Conservation (phyloP, 1,284 basidiomycete species). For the Hemileia vastatrix region DNA sequence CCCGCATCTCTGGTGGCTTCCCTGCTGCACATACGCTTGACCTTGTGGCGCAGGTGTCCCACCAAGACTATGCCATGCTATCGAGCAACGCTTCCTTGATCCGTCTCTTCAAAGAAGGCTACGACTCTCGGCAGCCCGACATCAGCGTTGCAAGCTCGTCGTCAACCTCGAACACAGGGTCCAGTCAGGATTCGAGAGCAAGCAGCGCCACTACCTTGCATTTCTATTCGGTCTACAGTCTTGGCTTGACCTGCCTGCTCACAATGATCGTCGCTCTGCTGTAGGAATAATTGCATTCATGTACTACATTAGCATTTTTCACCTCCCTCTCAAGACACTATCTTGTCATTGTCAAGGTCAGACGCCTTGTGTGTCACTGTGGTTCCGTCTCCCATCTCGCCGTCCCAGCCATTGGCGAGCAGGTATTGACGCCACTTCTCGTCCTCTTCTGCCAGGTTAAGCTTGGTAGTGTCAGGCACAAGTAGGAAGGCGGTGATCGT, state of each 20-base stretch:
- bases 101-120: conserved; percentile 29
- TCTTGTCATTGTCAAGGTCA: conserved; percentile 35
- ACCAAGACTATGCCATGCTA: conserved; percentile 30
- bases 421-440: conserved; percentile 44
- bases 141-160: conserved; percentile 27
- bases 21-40: conserved; percentile 33
- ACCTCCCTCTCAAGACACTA: no score
- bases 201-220: no score
- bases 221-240: no score
- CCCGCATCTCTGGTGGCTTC: conserved; percentile 8
- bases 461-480: conserved; percentile 44
- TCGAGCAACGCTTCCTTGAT: conserved; percentile 27
- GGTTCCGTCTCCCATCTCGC: conserved; percentile 44
- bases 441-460: conserved; percentile 45
- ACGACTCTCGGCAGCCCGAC: conserved; percentile 26
- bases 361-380: conserved; percentile 24
- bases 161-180: conserved; percentile 31
- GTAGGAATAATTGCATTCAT: no score
- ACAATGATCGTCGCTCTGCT: no score
- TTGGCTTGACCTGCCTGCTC: conserved; percentile 38
- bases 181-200: background rate
- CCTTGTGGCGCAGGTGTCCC: conserved; percentile 35
- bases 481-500: conserved; percentile 43
- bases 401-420: conserved; percentile 41
- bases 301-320: no score